phyloP scores from a whole-genome alignment of 2,329 filamentous ascomycete species.

The Ceratocystis variospora region DNA sequence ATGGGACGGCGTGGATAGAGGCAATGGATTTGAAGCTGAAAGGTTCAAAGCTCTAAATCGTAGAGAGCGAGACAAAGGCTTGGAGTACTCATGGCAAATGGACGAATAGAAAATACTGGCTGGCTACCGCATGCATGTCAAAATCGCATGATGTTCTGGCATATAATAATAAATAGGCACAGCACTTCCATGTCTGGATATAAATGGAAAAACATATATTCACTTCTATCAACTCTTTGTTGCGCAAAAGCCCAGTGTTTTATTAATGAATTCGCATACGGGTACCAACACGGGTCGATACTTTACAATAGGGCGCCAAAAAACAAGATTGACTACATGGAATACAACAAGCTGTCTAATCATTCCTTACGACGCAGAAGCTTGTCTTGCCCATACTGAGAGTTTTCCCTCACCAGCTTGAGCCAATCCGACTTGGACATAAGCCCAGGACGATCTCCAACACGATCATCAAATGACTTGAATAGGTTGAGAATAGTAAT shows the following conservation, averaged over 20 bases:
- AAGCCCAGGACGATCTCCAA: conserved; percentile 38
- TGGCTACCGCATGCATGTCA: too few relatives aligned
- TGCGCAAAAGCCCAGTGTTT: neutral
- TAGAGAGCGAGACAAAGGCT: conserved; percentile 57
- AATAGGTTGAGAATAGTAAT: conserved; percentile 42
- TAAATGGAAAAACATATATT: neutral
- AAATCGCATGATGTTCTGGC: too few relatives aligned
- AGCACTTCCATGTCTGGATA: too few relatives aligned
- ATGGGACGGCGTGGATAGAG: conserved; percentile 93
- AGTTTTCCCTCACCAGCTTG: conserved; percentile 42
- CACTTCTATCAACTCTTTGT: neutral
- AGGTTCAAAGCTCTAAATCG: conserved; percentile 81
- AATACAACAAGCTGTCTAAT: neutral
- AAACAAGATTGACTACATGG: too few relatives aligned
- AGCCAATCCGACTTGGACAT: conserved; percentile 45
- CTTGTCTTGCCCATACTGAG: conserved; percentile 41
- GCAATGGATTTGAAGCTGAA: conserved; percentile 86
- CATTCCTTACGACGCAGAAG: conserved; percentile 33
- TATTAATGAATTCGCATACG: neutral
- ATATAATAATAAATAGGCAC: too few relatives aligned
- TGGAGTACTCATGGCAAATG: conserved; percentile 94
- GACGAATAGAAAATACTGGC: conserved; percentile 46
- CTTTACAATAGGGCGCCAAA: too few relatives aligned
- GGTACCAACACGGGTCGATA: too few relatives aligned
- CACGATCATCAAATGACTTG: conserved; percentile 38